Evolutionary conservation across 495 filamentous ascomycete species (phyloP).

Genomic region (Tuber umbilicatum): DNA sequence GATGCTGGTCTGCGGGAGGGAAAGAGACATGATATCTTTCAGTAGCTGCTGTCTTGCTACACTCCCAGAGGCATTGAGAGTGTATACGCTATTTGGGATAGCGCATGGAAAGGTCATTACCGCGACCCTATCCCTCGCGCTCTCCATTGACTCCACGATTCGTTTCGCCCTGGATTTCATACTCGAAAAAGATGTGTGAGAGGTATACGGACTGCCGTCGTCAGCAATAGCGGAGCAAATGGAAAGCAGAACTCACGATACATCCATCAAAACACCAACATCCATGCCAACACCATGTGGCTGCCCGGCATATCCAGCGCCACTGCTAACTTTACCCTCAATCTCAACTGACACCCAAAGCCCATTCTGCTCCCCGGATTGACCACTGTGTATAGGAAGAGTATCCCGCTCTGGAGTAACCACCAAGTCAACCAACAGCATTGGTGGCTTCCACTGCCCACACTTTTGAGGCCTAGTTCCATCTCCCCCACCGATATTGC

Average conservation of each 20-base stretch:
- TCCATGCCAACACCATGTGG: constrained; percentile 31
- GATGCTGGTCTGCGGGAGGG: constrained; percentile 13
- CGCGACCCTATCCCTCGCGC: constrained; percentile 35
- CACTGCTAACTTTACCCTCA: constrained; percentile 29
- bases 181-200: constrained; percentile 21
- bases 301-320: constrained; percentile 24
- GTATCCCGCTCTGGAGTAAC: constrained; percentile 35
- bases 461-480: constrained; percentile 16
- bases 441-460: constrained; percentile 34
- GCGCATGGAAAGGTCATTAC: constrained; percentile 37
- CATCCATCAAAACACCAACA: constrained; percentile 38
- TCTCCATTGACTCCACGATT: constrained; percentile 40
- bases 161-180: constrained; percentile 37
- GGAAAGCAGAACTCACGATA: constrained; percentile 25
- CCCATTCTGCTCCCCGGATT: constrained; percentile 5
- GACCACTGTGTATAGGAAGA: constrained; percentile 22
- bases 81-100: constrained; percentile 16
- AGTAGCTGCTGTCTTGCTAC: constrained; percentile 38
- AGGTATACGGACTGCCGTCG: constrained; percentile 30
- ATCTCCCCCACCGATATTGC: constrained; percentile 24
- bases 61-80: constrained; percentile 39
- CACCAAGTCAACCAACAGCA: constrained; percentile 25
- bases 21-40: constrained; percentile 28
- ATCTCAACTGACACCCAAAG: constrained; percentile 38
- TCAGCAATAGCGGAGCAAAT: constrained; percentile 4